These are phyloP conservation scores for Elasticomyces elasticus DNA, from an alignment of 495 filamentous ascomycete species.

Conservation along the genomic window DNA sequence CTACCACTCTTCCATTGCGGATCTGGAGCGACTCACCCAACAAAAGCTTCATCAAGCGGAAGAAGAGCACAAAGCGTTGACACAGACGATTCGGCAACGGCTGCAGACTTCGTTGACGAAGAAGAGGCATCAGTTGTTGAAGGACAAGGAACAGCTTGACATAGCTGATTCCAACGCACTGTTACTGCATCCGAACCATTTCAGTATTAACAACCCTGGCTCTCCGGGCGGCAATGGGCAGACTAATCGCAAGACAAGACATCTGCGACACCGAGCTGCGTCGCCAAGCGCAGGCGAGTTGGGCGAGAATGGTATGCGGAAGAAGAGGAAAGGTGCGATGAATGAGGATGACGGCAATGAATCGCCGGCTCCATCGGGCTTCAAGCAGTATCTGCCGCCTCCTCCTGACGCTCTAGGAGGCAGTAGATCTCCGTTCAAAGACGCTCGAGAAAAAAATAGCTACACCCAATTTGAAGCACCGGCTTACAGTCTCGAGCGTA, in stretches of 20 bases:
- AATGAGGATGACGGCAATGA: constrained; percentile 56
- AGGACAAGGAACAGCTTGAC: constrained; percentile 83
- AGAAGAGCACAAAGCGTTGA: constrained; percentile 69
- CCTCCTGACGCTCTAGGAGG: constrained; percentile 24
- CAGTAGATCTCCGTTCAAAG: constrained; percentile 46
- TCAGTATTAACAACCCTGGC: constrained; percentile 64
- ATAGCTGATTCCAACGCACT: constrained; percentile 80
- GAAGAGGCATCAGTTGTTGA: constrained; percentile 65
- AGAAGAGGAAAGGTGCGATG: constrained; percentile 65
- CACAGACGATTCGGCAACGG: constrained; percentile 70
- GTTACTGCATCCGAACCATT: constrained; percentile 86
- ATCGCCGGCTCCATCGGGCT: constrained; percentile 39
- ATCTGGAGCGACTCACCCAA: constrained; percentile 30
- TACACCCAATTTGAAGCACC: constrained; percentile 40
- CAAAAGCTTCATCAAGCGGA: constrained; percentile 65
- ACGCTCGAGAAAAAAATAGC: constrained; percentile 41
- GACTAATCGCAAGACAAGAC: constrained; percentile 70
- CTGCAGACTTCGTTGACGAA: constrained; percentile 65
- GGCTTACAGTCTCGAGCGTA: constrained; percentile 68
- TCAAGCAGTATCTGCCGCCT: constrained; percentile 4
- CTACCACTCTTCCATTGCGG: constrained; percentile 18
- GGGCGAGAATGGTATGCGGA: constrained; percentile 49
- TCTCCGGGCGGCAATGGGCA: constrained; percentile 40
- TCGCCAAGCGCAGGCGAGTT: constrained; percentile 57
- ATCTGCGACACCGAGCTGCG: constrained; percentile 53